Percentiles rank a stretch among this genome's conserved stretches.
These are phyloP conservation scores for Erigeron philadelphicus DNA, from an alignment of 140 eudicot species.

Conservation along the genomic window DNA sequence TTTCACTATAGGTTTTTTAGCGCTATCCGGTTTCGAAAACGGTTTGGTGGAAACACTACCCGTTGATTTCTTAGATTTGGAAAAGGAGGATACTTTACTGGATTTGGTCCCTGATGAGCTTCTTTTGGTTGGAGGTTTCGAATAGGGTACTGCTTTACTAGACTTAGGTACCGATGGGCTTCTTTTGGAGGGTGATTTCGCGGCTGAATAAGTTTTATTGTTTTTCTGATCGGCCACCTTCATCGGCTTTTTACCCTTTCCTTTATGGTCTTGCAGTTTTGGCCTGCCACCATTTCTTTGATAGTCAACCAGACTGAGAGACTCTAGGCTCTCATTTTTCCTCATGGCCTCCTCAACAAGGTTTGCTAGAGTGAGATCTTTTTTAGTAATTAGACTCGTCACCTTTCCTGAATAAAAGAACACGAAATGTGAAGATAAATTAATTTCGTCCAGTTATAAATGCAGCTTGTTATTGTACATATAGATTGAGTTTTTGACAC, in stretches of 20 bases:
- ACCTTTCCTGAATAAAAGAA: constrained; percentile 60
- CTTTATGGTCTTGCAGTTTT: constrained; percentile 45
- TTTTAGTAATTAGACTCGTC: constrained; percentile 75
- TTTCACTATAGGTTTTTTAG: constrained; percentile 22
- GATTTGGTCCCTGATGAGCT: constrained; percentile 35
- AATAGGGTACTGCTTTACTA: constrained; percentile 20
- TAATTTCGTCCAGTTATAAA: not conserved
- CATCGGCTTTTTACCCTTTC: constrained; percentile 28
- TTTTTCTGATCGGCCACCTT: constrained; percentile 35
- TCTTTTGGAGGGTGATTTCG: constrained; percentile 38
- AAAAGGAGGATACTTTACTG: constrained; percentile 22
- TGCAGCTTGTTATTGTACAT: not conserved
- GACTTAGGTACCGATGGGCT: constrained; percentile 30
- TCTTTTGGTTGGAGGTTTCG: constrained; percentile 27
- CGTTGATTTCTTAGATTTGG: constrained; percentile 30
- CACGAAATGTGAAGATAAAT: not conserved
- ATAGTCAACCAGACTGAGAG: constrained; percentile 56
- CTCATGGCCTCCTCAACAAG: constrained; percentile 76
- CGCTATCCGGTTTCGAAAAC: constrained; percentile 22
- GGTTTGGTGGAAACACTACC: constrained; percentile 22
- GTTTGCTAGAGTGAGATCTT: constrained; percentile 53
- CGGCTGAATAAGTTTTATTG: constrained; percentile 27
- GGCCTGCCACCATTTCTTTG: constrained; percentile 64
- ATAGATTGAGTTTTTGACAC: not conserved
- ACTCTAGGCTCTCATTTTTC: constrained; percentile 93